These are phyloP conservation scores for Kazachstania taianensis DNA, from an alignment of 805 yeast species.

Conservation along the genomic window DNA sequence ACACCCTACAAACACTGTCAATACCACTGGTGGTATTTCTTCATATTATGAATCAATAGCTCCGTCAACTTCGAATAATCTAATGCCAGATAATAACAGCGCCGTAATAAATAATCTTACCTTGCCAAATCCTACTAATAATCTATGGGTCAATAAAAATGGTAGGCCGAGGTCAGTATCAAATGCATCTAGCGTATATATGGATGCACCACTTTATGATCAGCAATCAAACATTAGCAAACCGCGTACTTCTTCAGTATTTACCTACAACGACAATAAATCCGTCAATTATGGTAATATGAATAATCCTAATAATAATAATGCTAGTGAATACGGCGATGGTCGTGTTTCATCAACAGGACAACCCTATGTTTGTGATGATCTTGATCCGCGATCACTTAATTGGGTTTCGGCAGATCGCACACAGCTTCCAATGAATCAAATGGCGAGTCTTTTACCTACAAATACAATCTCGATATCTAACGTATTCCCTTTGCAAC, in stretches of 20 bases:
- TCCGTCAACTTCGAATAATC: slow-evolving; percentile 4
- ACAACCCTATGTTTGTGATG: slow-evolving; percentile 40
- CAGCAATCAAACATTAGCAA: slow-evolving; percentile 10
- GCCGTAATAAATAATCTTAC: slow-evolving; percentile 2
- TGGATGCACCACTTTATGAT: slow-evolving; percentile 24
- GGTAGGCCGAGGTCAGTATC: slow-evolving; percentile 25
- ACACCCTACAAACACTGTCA: slow-evolving; percentile 13
- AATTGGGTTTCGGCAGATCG: slow-evolving; percentile 65
- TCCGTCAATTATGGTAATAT: not conserved
- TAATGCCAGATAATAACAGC: not conserved
- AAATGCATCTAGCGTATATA: slow-evolving; percentile 27
- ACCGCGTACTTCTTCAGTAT: slow-evolving; percentile 17
- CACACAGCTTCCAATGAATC: slow-evolving; percentile 62
- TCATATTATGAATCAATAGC: slow-evolving; percentile 18
- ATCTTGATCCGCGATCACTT: slow-evolving; percentile 47
- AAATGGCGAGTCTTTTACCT: slow-evolving; percentile 59
- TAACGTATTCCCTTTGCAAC: slow-evolving; percentile 41
- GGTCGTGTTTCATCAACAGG: too few relatives aligned
- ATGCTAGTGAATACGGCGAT: too few relatives aligned
- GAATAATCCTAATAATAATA: not conserved
- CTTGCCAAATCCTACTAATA: slow-evolving; percentile 3
- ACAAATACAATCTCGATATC: slow-evolving; percentile 70
- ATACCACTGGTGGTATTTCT: too few relatives aligned
- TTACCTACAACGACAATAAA: slow-evolving; percentile 9
- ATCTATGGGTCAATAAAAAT: not conserved